phyloP scores from a whole-genome alignment of 352 stramenopile genomes.

The Pythium phragmiticola region DNA sequence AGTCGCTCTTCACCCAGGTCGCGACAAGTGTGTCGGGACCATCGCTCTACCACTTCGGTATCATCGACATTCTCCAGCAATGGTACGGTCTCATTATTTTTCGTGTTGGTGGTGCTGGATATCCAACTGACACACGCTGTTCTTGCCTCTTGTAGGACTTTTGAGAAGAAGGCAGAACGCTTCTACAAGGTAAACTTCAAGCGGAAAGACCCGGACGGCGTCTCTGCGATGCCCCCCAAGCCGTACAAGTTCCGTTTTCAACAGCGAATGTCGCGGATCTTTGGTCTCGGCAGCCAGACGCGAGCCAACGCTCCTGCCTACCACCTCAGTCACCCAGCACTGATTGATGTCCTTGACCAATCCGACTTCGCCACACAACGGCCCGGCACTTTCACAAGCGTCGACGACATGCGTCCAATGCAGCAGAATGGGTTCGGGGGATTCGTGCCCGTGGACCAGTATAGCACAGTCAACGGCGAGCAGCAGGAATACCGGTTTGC shows the following conservation, averaged over 20 bases:
- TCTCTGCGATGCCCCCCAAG: constrained; percentile 86
- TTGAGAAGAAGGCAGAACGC: constrained; percentile 90
- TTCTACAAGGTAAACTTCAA: constrained; percentile 91
- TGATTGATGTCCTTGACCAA: constrained; percentile 83
- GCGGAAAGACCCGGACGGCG: constrained; percentile 82
- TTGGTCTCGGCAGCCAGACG: constrained; percentile 65
- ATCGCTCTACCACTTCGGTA: constrained; percentile 89
- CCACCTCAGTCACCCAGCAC: constrained; percentile 68
- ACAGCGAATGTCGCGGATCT: constrained; percentile 89
- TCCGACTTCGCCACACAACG: constrained; percentile 65
- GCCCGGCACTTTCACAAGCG: constrained; percentile 48
- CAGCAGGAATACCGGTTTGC: constrained; percentile 30
- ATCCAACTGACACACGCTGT: not conserved
- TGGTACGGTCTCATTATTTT: constrained; percentile 42
- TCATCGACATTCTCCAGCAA: constrained; percentile 92
- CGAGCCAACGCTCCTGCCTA: constrained; percentile 66
- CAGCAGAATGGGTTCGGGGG: constrained; percentile 25
- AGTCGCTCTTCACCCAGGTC: constrained; percentile 76
- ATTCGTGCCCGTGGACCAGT: constrained; percentile 26
- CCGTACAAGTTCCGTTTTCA: constrained; percentile 91
- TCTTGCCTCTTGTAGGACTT: constrained; percentile 47
- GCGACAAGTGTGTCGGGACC: constrained; percentile 85
- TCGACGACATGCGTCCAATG: constrained; percentile 16
- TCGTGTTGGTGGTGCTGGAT: not conserved
- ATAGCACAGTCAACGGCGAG: constrained; percentile 17